Evolutionary conservation across 345 rosid species (phyloP).

Genomic region (Moricandia moricandioides): DNA sequence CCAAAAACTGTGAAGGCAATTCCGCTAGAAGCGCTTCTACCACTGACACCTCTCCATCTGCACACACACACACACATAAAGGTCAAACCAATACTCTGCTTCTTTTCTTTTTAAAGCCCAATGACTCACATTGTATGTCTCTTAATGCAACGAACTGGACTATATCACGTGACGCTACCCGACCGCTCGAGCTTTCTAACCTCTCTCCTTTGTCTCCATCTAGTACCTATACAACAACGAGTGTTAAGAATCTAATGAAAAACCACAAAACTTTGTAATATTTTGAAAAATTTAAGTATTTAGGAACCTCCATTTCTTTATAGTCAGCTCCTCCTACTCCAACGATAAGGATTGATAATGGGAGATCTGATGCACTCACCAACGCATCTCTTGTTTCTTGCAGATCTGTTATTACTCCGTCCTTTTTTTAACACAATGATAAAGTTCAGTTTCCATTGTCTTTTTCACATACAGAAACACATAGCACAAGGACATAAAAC

Average conservation of each 20-base stretch:
- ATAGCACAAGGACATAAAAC: slow-evolving; percentile 8
- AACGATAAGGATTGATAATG: slow-evolving; percentile 83
- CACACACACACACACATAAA: slow-evolving; percentile 21
- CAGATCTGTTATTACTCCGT: slow-evolving; percentile 92
- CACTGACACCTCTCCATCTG: slow-evolving; percentile 78
- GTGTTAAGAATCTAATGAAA: neutral
- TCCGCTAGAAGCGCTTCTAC: slow-evolving; percentile 83
- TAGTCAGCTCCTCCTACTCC: slow-evolving; percentile 99
- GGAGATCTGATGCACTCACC: slow-evolving; percentile 91
- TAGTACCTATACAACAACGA: slow-evolving; percentile 47
- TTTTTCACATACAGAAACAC: slow-evolving; percentile 1
- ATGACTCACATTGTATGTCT: slow-evolving; percentile 73
- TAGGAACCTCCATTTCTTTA: slow-evolving; percentile 93
- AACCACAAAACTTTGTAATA: neutral
- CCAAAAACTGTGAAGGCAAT: slow-evolving; percentile 78
- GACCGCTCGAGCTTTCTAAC: slow-evolving; percentile 78
- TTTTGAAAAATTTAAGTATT: neutral
- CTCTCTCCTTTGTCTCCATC: slow-evolving; percentile 92
- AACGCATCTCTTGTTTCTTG: slow-evolving; percentile 93
- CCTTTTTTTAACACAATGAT: too few relatives aligned
- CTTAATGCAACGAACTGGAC: slow-evolving; percentile 88
- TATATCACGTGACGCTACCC: slow-evolving; percentile 87
- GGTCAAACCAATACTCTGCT: neutral
- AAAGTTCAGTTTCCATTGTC: slow-evolving; percentile 12
- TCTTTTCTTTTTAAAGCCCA: too few relatives aligned